Evolutionary conservation across 148 eudicot genomes (phyloP), one percentile per base, ranked within the genome.

Genomic region (Amaranthus hypochondriacus): DNA sequence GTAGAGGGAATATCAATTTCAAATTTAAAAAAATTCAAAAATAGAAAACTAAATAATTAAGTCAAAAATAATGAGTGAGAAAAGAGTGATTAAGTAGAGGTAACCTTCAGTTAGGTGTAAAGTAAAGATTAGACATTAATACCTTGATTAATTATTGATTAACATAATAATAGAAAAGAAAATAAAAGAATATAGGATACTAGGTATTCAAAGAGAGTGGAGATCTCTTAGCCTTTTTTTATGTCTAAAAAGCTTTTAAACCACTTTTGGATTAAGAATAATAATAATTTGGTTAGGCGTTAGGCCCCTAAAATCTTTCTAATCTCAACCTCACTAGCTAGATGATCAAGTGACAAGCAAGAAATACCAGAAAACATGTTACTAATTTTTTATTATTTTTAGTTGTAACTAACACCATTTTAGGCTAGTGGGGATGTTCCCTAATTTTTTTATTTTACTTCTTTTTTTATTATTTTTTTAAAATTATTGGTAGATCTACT

Each of bases 81-180:
- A 81, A 71, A 69, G 54, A 56, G 69, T 72, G 74, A 81, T 75
- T 63, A 79, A 69, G 61, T 62, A 77, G 66, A 73, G 83, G 85
- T 76, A 74, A 82, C 79, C 77, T 76, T 80, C 79, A 87, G 90
- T 86, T 88, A 85, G 96, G 89, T 89, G 79, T 77, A 86, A 84
- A 83, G 86, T 79, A 79, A 49, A 56, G 79, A 79, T 78, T 77
- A 72, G 73, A 75, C 76, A 74, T 76, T 71, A 68, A 48, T 44
- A 14, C 2, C 63, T 72, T 60, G 7, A 48, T 46, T 72, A 58
- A 46, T 21, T 28, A 18, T 58, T 47, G 52, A 58, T 59, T 59
- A 28, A 28, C 39, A 28, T 28, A 28, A 28, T 28, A 28, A 69
- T 9, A 44, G 18, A 42, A 15, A 50, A 13, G 50, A 13, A 42